A percentile compares a stretch with the other conserved stretches of the same genome.
These are phyloP conservation scores for Chionographis japonica DNA, from an alignment of 106 monocot genomes.

Conservation along the genomic window DNA sequence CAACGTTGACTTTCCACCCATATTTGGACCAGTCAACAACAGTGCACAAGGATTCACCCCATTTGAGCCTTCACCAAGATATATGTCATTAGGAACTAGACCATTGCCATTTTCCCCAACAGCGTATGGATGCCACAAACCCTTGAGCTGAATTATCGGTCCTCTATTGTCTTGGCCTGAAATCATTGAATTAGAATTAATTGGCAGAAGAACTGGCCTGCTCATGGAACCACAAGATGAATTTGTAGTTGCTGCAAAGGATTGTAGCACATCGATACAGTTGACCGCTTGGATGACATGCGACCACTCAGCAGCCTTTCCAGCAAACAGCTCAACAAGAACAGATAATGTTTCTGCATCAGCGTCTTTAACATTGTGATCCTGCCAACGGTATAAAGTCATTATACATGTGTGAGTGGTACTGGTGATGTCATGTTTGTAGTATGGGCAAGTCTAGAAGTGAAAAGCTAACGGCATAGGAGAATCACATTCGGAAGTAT, in stretches of 20 bases:
- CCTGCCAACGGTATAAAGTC: conserved; percentile 31
- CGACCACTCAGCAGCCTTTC: conserved; percentile 64
- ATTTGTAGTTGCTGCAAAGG: conserved; percentile 53
- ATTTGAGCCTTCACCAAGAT: conserved; percentile 46
- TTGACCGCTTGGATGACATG: conserved; percentile 57
- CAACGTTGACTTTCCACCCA: conserved; percentile 98
- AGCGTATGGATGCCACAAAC: conserved; percentile 96
- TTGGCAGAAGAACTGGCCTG: conserved; percentile 53
- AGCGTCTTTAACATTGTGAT: conserved; percentile 56
- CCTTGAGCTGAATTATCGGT: conserved; percentile 53
- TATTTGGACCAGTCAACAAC: conserved; percentile 95
- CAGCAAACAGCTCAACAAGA: conserved; percentile 58
- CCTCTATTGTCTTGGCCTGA: conserved; percentile 13
- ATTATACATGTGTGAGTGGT: neutral
- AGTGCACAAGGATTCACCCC: conserved; percentile 44
- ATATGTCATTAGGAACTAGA: conserved; percentile 79
- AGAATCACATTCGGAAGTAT: too few relatives aligned
- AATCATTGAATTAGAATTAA: conserved; percentile 12
- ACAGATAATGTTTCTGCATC: conserved; percentile 67
- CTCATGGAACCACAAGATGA: conserved; percentile 54
- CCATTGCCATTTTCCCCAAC: conserved; percentile 50
- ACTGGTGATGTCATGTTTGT: neutral
- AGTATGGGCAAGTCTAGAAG: neutral
- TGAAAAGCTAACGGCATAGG: too few relatives aligned
- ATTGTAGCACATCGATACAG: conserved; percentile 77